Evolutionary conservation across 2,329 filamentous ascomycete genomes (phyloP).

Genomic region (Eutypella sp.): DNA sequence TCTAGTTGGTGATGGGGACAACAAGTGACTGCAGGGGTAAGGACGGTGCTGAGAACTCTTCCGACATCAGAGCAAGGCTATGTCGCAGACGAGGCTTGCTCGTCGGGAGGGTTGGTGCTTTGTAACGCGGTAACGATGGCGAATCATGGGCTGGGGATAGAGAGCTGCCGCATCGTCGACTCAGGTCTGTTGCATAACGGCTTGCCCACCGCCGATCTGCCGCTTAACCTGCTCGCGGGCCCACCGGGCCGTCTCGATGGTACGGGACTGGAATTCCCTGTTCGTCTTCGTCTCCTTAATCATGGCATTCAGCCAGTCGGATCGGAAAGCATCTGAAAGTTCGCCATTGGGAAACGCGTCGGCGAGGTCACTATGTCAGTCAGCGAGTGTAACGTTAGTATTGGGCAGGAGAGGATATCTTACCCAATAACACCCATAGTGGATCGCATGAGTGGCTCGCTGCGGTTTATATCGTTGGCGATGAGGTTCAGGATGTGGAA

Average conservation of each 20-base stretch:
- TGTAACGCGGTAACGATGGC: constrained; percentile 15
- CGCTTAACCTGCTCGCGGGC: constrained; percentile 96
- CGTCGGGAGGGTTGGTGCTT: constrained; percentile 24
- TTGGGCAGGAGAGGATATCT: constrained; percentile 31
- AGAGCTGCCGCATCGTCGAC: constrained; percentile 7
- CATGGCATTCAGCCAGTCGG: constrained; percentile 84
- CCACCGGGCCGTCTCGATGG: constrained; percentile 93
- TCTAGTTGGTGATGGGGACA: constrained; percentile 13
- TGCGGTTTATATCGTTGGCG: constrained; percentile 77
- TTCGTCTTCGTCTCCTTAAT: constrained; percentile 90
- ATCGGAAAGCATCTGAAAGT: constrained; percentile 76
- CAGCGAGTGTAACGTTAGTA: neutral
- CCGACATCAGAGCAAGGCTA: constrained; percentile 22
- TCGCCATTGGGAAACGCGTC: constrained; percentile 92
- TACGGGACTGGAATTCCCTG: constrained; percentile 78
- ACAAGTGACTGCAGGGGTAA: constrained; percentile 7
- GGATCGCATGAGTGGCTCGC: constrained; percentile 86
- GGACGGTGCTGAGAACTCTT: constrained; percentile 23
- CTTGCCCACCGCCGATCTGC: constrained; percentile 58
- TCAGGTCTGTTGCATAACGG: constrained; percentile 50
- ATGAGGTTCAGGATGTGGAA: constrained; percentile 82
- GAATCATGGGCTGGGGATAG: constrained; percentile 5
- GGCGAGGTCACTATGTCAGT: constrained; percentile 70
- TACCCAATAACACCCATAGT: constrained; percentile 97
- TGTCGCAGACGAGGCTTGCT: constrained; percentile 17